These are phyloP conservation scores for Przewalskia tangutica DNA, from an alignment of 257 asterid genomes.

Conservation along the genomic window DNA sequence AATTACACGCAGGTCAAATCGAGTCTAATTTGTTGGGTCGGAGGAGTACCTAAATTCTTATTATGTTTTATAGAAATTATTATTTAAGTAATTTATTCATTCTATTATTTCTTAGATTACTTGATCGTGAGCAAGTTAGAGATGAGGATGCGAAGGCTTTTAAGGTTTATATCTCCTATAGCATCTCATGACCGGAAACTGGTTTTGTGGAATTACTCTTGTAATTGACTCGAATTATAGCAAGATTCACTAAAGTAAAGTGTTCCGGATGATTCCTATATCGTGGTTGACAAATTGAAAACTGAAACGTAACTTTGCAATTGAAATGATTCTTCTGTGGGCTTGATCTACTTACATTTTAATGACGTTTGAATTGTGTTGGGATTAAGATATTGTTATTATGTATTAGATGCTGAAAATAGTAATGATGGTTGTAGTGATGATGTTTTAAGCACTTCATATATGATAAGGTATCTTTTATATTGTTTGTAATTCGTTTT, in stretches of 20 bases:
- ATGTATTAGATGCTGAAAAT: neutral
- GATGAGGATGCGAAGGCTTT: constrained; percentile 93
- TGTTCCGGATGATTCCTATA: neutral
- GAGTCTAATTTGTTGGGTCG: neutral
- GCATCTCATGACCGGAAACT: neutral
- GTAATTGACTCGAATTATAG: neutral
- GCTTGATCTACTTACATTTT: neutral
- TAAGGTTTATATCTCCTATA: constrained; percentile 42
- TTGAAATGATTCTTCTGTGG: neutral
- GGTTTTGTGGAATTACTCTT: neutral
- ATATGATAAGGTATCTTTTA: neutral
- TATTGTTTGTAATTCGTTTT: too few relatives aligned
- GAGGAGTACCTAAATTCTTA: neutral
- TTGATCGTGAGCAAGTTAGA: constrained; percentile 77
- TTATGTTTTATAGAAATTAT: neutral
- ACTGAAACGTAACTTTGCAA: neutral
- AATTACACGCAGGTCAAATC: neutral
- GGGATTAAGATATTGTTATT: neutral
- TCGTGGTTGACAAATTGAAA: neutral
- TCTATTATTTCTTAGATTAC: constrained; percentile 42
- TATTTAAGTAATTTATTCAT: neutral
- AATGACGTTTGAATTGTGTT: neutral
- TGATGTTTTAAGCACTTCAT: neutral
- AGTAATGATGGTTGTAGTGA: neutral
- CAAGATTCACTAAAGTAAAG: neutral